A percentile compares a stretch with the other conserved stretches of the same genome.
phyloP scores from a whole-genome alignment of 371 early-diverging fungal species.

The Neoconidiobolus thromboides region DNA sequence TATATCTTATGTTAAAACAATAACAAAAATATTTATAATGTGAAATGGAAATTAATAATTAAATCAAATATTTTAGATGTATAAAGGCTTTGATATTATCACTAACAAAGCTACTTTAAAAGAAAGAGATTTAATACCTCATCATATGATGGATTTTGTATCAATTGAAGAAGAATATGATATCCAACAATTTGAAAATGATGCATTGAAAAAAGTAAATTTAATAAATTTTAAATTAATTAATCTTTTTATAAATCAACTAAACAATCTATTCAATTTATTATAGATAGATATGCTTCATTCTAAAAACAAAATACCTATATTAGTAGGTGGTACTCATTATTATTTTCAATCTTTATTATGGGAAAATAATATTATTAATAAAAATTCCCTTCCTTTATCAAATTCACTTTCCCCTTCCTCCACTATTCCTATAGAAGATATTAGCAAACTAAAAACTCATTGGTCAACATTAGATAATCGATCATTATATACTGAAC shows the following conservation, averaged over 20 bases:
- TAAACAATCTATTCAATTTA: constrained; percentile 25
- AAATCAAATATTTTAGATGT: constrained; percentile 32
- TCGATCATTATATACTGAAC: constrained; percentile 26
- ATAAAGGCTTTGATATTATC: constrained; percentile 69
- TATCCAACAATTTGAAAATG: constrained; percentile 63
- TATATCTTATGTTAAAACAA: no score
- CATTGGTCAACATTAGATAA: constrained; percentile 18
- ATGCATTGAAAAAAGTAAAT: constrained; percentile 22
- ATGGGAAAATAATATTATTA: constrained; percentile 42
- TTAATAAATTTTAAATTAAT: not conserved
- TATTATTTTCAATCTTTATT: constrained; percentile 84
- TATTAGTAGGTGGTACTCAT: constrained; percentile 90
- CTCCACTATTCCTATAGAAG: constrained; percentile 2
- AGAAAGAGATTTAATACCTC: constrained; percentile 50
- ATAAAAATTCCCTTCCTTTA: not conserved
- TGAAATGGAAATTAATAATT: not conserved
- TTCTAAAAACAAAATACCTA: constrained; percentile 40
- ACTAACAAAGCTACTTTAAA: constrained; percentile 77
- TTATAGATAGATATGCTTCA: constrained; percentile 55
- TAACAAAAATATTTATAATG: no score
- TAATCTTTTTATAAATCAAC: not conserved
- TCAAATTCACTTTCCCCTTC: no score
- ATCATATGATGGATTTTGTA: constrained; percentile 76
- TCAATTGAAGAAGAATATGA: constrained; percentile 58
- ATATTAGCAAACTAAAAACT: constrained; percentile 10